A percentile compares a stretch with the other conserved stretches of the same genome.
Conservation (phyloP, 1,284 basidiomycete genomes). For the Sanguinoderma infundibulare region DNA sequence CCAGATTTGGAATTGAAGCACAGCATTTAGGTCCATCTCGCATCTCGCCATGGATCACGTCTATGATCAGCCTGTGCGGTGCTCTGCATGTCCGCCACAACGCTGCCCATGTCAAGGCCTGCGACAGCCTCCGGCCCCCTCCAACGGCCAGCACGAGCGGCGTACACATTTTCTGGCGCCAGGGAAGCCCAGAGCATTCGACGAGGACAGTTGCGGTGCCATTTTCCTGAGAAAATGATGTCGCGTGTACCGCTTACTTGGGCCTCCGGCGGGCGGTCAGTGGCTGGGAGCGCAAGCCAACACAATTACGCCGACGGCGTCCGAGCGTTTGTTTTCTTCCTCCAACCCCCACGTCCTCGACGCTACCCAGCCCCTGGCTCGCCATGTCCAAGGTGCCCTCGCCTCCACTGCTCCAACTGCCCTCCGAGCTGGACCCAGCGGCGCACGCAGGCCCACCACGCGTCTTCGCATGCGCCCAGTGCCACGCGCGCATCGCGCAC, state of each 20-base stretch:
- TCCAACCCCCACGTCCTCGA: constrained; percentile 12
- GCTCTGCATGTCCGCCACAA: not conserved
- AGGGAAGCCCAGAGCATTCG: not conserved
- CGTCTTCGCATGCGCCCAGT: constrained; percentile 19
- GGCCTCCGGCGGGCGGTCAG: constrained; percentile 14
- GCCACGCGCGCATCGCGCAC: constrained; percentile 19
- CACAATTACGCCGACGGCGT: constrained; percentile 9
- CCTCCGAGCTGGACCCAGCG: constrained; percentile 3
- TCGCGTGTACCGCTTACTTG: constrained; percentile 14
- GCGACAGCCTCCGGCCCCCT: not conserved
- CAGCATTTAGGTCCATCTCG: constrained; percentile 18
- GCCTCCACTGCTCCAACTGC: constrained; percentile 1
- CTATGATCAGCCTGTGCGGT: constrained; percentile 1
- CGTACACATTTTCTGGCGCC: not conserved
- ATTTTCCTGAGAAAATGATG: constrained; percentile 23
- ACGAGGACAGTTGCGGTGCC: constrained; percentile 4
- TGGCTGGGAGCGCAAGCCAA: not conserved
- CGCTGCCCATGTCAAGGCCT: not conserved
- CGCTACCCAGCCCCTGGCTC: not conserved
- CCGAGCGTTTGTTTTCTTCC: constrained; percentile 10
- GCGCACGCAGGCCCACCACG: constrained; percentile 16
- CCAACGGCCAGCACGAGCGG: not conserved
- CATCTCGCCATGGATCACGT: not conserved
- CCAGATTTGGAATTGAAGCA: constrained; percentile 12
- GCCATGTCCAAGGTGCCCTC: constrained; percentile 6